phyloP scores from a whole-genome alignment of 257 asterid genomes.

The Euphrasia confusa region DNA sequence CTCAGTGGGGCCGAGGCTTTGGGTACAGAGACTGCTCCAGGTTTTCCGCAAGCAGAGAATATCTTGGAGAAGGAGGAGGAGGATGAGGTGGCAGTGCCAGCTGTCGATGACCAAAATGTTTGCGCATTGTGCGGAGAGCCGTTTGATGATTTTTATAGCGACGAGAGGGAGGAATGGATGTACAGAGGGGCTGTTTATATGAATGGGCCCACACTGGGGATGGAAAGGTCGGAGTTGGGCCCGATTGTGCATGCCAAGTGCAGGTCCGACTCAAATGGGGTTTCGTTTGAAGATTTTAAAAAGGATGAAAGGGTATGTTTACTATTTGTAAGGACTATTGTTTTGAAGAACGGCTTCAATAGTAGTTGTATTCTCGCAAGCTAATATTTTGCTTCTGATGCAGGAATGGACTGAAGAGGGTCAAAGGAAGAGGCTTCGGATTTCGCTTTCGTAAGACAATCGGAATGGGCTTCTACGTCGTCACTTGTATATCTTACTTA shows the following conservation, averaged over 20 bases:
- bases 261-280: slow-evolving; percentile 65
- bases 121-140: slow-evolving; percentile 92
- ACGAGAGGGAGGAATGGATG: slow-evolving; percentile 97
- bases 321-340: neutral
- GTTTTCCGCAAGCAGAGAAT: slow-evolving; percentile 62
- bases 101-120: slow-evolving; percentile 80
- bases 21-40: slow-evolving; percentile 69
- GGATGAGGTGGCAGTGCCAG: slow-evolving; percentile 91
- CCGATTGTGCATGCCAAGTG: slow-evolving; percentile 95
- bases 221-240: slow-evolving; percentile 77
- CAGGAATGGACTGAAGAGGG: slow-evolving; percentile 69
- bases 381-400: slow-evolving; percentile 8
- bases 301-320: slow-evolving; percentile 51
- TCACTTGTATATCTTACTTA: slow-evolving; percentile 37
- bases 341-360: too few species aligned
- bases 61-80: slow-evolving; percentile 51
- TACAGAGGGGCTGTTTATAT: slow-evolving; percentile 84
- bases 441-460: slow-evolving; percentile 33
- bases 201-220: slow-evolving; percentile 60
- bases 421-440: slow-evolving; percentile 55
- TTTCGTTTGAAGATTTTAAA: slow-evolving; percentile 39
- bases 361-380: too few species aligned
- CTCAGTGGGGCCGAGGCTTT: slow-evolving; percentile 78
- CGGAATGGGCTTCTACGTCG: slow-evolving; percentile 26
- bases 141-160: slow-evolving; percentile 88